Evolutionary conservation across 202 grass and related monocot species (phyloP).

Genomic region (Eragrostis tef): DNA sequence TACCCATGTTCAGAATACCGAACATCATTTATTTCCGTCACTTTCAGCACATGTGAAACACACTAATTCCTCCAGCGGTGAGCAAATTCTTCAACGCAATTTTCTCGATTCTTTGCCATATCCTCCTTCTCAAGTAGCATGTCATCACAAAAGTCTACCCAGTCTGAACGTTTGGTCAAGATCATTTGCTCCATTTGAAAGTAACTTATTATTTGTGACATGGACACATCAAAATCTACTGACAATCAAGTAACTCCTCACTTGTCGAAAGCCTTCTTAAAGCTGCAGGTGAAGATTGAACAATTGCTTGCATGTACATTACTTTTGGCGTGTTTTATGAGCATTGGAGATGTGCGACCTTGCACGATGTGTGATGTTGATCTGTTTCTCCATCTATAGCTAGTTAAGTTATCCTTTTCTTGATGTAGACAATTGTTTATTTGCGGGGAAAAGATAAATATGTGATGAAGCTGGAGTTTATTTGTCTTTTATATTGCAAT

Average conservation of each 20-base stretch:
- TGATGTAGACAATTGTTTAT: background rate
- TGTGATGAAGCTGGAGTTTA: background rate
- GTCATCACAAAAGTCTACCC: constrained; percentile 15
- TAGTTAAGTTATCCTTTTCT: background rate
- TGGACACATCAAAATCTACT: constrained; percentile 25
- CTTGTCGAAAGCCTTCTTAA: background rate
- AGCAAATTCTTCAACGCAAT: constrained; percentile 14
- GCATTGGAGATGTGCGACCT: background rate
- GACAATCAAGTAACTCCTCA: background rate
- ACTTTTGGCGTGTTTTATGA: background rate
- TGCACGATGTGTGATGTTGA: no score
- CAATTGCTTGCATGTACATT: background rate
- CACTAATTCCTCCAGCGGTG: background rate
- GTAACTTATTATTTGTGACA: constrained; percentile 27
- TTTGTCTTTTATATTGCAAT: no score
- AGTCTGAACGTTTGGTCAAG: constrained; percentile 36
- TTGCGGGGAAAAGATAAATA: background rate
- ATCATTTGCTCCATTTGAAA: constrained; percentile 40
- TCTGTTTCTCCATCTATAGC: background rate
- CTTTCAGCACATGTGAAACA: background rate
- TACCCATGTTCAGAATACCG: background rate
- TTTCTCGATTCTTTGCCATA: constrained; percentile 25
- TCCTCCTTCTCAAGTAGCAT: constrained; percentile 1
- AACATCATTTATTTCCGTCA: background rate
- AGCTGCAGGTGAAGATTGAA: constrained; percentile 1